Base-by-base conservation (phyloP, 108 stramenopile genomes). In the Fragilariopsis cylindrus region DNA sequence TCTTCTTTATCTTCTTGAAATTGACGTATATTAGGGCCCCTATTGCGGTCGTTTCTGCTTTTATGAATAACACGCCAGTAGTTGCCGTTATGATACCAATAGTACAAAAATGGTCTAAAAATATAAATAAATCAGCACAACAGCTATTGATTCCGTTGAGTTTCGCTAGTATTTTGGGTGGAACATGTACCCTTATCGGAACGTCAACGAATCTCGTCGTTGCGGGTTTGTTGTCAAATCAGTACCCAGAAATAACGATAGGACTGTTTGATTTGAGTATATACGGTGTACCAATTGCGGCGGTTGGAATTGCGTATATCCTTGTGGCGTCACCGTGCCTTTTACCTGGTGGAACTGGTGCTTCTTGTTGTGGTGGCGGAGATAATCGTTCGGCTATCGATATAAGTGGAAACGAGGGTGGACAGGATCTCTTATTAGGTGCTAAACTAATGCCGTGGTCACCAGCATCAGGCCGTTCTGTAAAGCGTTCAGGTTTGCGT, bases 81-180 rank as follows among this genome's bases (percentile, higher is more conserved):
- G 92, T 93, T 1, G 90, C 85, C n/a, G 88, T 96, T 21, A 94
- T 94, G 93, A 92, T 96, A 18, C 96, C 96, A 4, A 90, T 96
- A 54, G 85, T 91, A 42, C 90, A 87, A 49, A 77, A 82, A 43
- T 96, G 96, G 96, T 81, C 76, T 4, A 85, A 86, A 54, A 87
- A 79, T 63, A 82, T 87, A n/a, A 62, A 85, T 12, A 74, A 87
- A 39, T 71, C 77, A 15, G 62, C 79, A 8, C 82, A 88, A 16
- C 96, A 96, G 74, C 83, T 93, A 13, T 64, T 96, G 67, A 84
- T 94, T 65, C 96, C 93, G 0, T 82, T 94, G 11, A 88, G 86
- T 6, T 96, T 88, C 78, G 90, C 88, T 19, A 88, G 80, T 73
- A 96, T 96, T 76, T 74, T 94, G 45, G 96, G 96, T 19, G 93